Evolutionary conservation across 2,329 filamentous ascomycete species (phyloP), one percentile per base, ranked within the genome.

Genomic region (Dactylonectria macrodidyma): DNA sequence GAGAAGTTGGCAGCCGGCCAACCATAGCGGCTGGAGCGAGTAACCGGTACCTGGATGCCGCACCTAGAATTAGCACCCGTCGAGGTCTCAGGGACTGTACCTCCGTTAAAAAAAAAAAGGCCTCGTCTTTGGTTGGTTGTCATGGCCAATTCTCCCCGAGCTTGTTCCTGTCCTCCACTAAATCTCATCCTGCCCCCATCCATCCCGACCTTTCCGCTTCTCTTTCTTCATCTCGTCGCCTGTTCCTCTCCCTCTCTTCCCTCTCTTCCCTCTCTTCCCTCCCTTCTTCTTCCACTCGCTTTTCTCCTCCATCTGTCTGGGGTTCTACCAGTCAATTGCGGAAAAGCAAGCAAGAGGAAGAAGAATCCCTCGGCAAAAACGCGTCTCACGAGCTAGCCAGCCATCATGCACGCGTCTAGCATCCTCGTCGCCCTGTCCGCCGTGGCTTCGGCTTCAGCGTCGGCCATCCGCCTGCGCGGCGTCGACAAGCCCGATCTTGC

Each of bases 391-490:
- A 65, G 50, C 50, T 33, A 22, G 56, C 62, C 54, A 38, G 55
- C 57, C 71, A 73, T 61, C 58, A 82, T 82, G 80, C 75, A 78
- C 66, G 68, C 78, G 19, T 76, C 75, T 47, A 74, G 72, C 38
- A 67, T 81, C 68, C 58, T 79, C 65, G 74, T 77, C 34, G 75
- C 75, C 14, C 69, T 75, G 36, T 81, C 81, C 69, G 72, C 78
- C 16, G 74, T 77, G 41, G 72, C 77, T 11, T 73, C 74, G 47
- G 71, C 69, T 33, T 67, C 72, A 62, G 74, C 70, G 51, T 69
- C 74, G 44, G 71, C 67, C 67, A 65, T 73, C 33, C 74, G 72
- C 62, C 66, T 72, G 65, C 59, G 59, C 59, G 57, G 65, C 66
- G 63, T 71, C 57, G 36, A 63, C 34, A 54, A 73, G 51, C 69